Base-by-base conservation (phyloP, 768 basidiomycete species). In the Flagelloscypha sp. region DNA sequence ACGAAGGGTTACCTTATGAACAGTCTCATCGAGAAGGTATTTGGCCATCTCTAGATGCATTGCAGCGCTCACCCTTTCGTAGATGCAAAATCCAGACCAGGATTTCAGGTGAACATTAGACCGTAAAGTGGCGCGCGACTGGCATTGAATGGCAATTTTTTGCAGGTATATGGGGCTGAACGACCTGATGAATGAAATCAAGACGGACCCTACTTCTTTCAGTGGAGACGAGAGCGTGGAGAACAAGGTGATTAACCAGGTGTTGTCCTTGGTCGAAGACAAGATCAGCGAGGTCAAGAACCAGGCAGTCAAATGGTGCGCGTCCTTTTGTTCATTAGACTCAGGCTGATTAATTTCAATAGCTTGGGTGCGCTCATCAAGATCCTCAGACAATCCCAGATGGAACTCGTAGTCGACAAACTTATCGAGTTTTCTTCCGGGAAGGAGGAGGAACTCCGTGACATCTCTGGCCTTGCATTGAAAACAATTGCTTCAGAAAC, bases 261-360 rank as follows among this genome's bases (percentile, higher is more conserved):
- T 98, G 1, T 67, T 97, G 27, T 66, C 76, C 22, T 72, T 97
- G 13, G 82, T 97, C 4, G 84, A 87, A 52, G 95, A 99, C 62
- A 84, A 82, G 59, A 97, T 93, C 47, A 90, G 90, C 6, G 95
- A 99, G 65, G 95, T 98, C 45, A 98, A 98, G 68, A 95, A 95
- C 52, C 84, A 88, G 56, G 89, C 90, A 2, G 94, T 95, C 8
- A 90, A 93, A 65, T 93, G 90, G 94, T 86, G 47, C 35, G 72
- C 54, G 22, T 31, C n/a, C 10, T 38, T 18, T 29, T 29, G 11
- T 12, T 41, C 33, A 46, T 38, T 13, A 29, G 23, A 37, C 28
- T 25, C 3, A 29, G 37, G 21, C 19, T 16, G 5, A 7, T 42
- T 24, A n/a, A 10, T 12, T 7, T 29, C 10, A 15, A 6, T 38